Evolutionary conservation across 202 grass and related monocot species (phyloP).

Genomic region (Miscanthus sacchariflorus): DNA sequence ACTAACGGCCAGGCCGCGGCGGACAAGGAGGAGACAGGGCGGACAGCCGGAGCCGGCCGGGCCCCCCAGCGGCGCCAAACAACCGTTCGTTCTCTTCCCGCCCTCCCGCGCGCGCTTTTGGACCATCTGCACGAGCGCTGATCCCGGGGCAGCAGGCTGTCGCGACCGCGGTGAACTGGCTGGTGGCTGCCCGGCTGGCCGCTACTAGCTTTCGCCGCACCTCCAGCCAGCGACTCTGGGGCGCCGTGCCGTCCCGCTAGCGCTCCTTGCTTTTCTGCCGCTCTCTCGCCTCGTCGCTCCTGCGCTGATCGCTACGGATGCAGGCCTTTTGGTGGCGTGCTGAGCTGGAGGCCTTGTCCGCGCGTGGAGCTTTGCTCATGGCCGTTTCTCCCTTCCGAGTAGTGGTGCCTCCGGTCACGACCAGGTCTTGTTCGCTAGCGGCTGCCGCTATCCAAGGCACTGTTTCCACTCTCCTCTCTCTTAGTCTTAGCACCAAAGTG

Average conservation of each 20-base stretch:
- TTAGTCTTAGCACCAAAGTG: background rate
- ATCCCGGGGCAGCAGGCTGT: slow-evolving; percentile 38
- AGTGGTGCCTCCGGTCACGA: background rate
- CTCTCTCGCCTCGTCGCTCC: background rate
- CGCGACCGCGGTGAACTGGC: slow-evolving; percentile 33
- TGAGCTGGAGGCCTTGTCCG: slow-evolving; percentile 12
- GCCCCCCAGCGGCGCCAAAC: background rate
- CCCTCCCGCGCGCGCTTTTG: slow-evolving; percentile 15
- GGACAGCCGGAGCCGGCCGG: background rate
- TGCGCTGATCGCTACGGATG: background rate
- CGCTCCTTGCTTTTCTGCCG: slow-evolving; percentile 8
- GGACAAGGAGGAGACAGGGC: background rate
- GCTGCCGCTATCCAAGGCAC: background rate
- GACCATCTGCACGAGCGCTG: slow-evolving; percentile 15
- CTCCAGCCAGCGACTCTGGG: background rate
- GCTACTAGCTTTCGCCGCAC: background rate
- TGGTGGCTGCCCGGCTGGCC: background rate
- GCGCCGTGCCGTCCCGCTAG: background rate
- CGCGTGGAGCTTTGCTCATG: slow-evolving; percentile 14
- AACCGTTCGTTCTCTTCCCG: background rate
- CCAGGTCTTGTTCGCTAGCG: background rate
- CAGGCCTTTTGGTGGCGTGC: slow-evolving; percentile 3
- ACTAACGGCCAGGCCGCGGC: background rate
- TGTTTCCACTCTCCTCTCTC: background rate
- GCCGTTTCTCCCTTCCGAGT: slow-evolving; percentile 15